A percentile compares a stretch with the other conserved stretches of the same genome.
Evolutionary conservation across 257 asterid species (phyloP).

Genomic region (Linderniella brevidens): DNA sequence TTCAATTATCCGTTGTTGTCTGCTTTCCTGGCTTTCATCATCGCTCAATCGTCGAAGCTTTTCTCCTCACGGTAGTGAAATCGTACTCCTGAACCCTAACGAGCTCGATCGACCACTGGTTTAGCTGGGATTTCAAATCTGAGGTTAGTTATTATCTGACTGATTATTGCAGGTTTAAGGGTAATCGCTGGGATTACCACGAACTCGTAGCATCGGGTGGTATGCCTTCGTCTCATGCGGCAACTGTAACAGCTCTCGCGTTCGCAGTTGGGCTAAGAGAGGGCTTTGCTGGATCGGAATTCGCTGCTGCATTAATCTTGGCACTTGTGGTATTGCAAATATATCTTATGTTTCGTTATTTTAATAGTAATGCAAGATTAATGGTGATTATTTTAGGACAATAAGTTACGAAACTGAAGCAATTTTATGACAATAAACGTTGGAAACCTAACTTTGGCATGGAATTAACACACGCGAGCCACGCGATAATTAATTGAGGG

Average conservation of each 20-base stretch:
- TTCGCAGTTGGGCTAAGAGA: conserved; percentile 64
- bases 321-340: conserved; percentile 95
- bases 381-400: too few relatives aligned
- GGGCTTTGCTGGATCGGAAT: conserved; percentile 70
- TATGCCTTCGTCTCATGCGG: conserved; percentile 96
- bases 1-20: conserved; percentile 55
- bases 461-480: too few relatives aligned
- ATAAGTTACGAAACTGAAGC: too few relatives aligned
- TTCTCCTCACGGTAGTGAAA: conserved; percentile 48
- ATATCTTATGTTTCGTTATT: too few relatives aligned
- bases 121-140: not conserved
- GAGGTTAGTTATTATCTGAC: conserved; percentile 11
- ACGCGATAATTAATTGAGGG: too few relatives aligned
- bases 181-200: conserved; percentile 64
- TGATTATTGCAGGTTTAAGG: conserved; percentile 83
- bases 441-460: too few relatives aligned
- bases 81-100: conserved; percentile 7
- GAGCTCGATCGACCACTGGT: not conserved
- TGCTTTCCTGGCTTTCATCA: conserved; percentile 53
- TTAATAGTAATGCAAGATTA: too few relatives aligned
- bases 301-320: conserved; percentile 59
- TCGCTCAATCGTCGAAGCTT: conserved; percentile 63
- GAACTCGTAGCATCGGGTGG: conserved; percentile 87
- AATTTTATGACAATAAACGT: too few relatives aligned
- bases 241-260: conserved; percentile 87